phyloP scores from a whole-genome alignment of 2,329 filamentous ascomycete genomes.

The Fusarium hainanense region DNA sequence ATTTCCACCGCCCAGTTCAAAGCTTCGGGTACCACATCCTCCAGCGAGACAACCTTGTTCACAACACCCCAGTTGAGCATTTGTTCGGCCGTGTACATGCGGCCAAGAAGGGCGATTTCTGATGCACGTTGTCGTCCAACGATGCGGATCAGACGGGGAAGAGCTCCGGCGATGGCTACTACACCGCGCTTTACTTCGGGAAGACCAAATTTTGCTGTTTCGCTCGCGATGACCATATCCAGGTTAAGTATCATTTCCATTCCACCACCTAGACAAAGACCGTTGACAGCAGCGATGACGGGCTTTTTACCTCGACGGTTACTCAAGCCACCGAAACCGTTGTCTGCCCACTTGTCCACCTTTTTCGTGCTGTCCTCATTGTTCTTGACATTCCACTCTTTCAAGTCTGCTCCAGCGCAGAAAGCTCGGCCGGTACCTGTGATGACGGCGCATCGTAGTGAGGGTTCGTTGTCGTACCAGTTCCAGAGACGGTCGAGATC shows the following conservation, averaged over 20 bases:
- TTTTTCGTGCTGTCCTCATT: slow-evolving; percentile 44
- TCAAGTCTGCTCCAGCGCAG: slow-evolving; percentile 74
- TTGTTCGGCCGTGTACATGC: slow-evolving; percentile 67
- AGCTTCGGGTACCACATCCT: slow-evolving; percentile 66
- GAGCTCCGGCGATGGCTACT: slow-evolving; percentile 73
- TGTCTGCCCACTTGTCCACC: slow-evolving; percentile 55
- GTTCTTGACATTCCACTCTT: slow-evolving; percentile 68
- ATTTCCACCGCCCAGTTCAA: slow-evolving; percentile 70
- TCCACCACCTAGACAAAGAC: slow-evolving; percentile 77
- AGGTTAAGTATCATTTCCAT: slow-evolving; percentile 79
- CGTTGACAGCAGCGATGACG: slow-evolving; percentile 79
- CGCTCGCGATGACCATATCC: slow-evolving; percentile 73
- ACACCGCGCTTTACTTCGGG: slow-evolving; percentile 78
- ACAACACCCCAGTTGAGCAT: slow-evolving; percentile 75
- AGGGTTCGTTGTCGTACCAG: slow-evolving; percentile 72
- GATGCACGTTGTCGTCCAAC: slow-evolving; percentile 75
- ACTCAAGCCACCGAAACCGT: slow-evolving; percentile 71
- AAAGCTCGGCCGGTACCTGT: slow-evolving; percentile 73
- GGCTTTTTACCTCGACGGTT: slow-evolving; percentile 76
- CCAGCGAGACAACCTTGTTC: slow-evolving; percentile 64
- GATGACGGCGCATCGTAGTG: slow-evolving; percentile 69
- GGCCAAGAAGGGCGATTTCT: slow-evolving; percentile 76
- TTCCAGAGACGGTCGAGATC: slow-evolving; percentile 62
- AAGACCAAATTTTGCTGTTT: slow-evolving; percentile 69
- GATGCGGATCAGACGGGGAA: slow-evolving; percentile 72